phyloP scores from a whole-genome alignment of 2,329 filamentous ascomycete species.

The Aspergillus quadrilineatus region DNA sequence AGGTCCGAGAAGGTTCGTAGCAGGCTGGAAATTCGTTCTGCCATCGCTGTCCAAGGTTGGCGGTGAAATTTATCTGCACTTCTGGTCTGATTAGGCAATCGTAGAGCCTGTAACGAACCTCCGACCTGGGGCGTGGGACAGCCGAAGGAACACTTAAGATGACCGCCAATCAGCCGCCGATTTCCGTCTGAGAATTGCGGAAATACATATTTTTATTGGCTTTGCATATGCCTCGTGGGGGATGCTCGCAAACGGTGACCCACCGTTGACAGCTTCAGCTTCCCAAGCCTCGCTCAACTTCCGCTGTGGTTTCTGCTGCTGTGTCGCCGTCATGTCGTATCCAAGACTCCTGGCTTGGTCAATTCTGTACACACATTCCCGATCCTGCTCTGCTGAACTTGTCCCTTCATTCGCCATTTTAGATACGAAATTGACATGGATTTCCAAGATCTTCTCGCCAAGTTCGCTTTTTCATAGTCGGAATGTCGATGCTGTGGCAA shows the following conservation, averaged over 20 bases:
- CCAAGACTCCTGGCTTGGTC: slow-evolving; percentile 23
- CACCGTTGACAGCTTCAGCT: slow-evolving; percentile 29
- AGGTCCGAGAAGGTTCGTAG: too few relatives aligned
- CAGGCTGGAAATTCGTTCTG: neutral
- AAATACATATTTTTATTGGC: slow-evolving; percentile 15
- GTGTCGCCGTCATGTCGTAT: slow-evolving; percentile 23
- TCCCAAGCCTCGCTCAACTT: slow-evolving; percentile 19
- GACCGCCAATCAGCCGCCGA: slow-evolving; percentile 7
- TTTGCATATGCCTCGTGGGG: slow-evolving; percentile 18
- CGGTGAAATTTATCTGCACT: neutral
- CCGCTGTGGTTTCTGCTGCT: slow-evolving; percentile 13
- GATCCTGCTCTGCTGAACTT: neutral
- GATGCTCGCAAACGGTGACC: slow-evolving; percentile 19
- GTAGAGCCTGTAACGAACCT: neutral
- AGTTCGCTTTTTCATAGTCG: too few relatives aligned
- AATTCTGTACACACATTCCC: neutral
- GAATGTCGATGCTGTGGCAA: too few relatives aligned
- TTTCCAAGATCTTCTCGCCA: too few relatives aligned
- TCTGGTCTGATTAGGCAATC: neutral
- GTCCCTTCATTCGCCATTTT: too few relatives aligned
- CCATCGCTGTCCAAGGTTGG: neutral
- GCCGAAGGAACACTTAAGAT: neutral
- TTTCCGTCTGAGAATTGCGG: slow-evolving; percentile 6
- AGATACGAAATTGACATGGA: too few relatives aligned
- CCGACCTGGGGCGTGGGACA: neutral